phyloP scores from a whole-genome alignment of 2,329 filamentous ascomycete species.

The Apiospora hydei region DNA sequence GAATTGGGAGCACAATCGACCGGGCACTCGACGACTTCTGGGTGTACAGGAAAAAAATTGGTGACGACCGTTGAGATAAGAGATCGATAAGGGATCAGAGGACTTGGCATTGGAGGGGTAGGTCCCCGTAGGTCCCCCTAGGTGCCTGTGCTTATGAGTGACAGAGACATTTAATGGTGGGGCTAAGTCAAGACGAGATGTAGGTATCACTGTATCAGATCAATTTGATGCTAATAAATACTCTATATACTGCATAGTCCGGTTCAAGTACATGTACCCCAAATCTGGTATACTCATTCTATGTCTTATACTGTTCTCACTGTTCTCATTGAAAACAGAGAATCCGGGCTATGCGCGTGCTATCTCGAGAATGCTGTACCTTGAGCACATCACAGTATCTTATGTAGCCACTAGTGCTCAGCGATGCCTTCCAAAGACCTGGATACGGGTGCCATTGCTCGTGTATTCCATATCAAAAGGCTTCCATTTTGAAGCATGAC shows the following conservation, averaged over 20 bases:
- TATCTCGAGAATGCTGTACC: too few species aligned
- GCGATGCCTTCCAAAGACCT: background rate
- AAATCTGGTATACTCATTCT: too few species aligned
- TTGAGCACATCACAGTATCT: background rate
- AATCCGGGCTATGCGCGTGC: too few species aligned
- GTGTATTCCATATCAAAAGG: background rate
- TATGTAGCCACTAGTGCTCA: background rate
- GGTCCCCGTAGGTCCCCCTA: too few species aligned
- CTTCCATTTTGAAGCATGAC: background rate
- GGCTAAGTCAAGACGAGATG: too few species aligned
- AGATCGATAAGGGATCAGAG: background rate
- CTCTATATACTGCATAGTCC: too few species aligned
- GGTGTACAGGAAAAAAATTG: constrained; percentile 5
- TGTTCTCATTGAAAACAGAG: too few species aligned
- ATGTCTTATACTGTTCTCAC: too few species aligned
- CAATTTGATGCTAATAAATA: too few species aligned
- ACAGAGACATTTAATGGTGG: too few species aligned
- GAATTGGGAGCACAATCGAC: background rate
- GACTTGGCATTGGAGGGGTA: constrained; percentile 19
- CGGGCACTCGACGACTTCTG: background rate
- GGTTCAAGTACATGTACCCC: too few species aligned
- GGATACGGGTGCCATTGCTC: background rate
- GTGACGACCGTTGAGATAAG: constrained; percentile 13
- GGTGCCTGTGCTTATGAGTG: background rate
- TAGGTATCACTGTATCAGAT: too few species aligned